phyloP scores from a whole-genome alignment of 148 eudicot genomes.

The Heliosperma pusillum region DNA sequence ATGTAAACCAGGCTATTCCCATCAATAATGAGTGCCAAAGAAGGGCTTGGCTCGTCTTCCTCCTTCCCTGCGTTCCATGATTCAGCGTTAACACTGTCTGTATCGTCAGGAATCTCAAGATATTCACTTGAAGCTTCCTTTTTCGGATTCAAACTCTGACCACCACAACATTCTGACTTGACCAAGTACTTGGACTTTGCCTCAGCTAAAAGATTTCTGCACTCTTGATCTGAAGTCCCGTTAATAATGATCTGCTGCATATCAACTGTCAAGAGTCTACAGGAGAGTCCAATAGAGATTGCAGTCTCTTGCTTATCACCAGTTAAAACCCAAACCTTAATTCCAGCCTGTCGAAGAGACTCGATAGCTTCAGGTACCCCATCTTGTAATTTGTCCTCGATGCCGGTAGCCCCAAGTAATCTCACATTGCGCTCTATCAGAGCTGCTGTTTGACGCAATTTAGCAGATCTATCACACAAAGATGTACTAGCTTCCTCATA shows the following conservation, averaged over 20 bases:
- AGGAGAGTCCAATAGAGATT: conserved; percentile 90
- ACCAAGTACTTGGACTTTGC: conserved; percentile 56
- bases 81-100: conserved; percentile 24
- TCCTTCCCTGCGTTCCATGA: conserved; percentile 29
- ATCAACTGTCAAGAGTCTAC: conserved; percentile 72
- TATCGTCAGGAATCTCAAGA: conserved; percentile 45
- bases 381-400: conserved; percentile 94
- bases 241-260: conserved; percentile 89
- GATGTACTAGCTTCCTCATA: conserved; percentile 95
- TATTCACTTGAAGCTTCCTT: conserved; percentile 39
- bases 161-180: conserved; percentile 37
- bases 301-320: conserved; percentile 99
- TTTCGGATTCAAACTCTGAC: conserved; percentile 31
- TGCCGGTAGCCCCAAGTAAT: conserved; percentile 86
- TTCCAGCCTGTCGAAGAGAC: conserved; percentile 86
- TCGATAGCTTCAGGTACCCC: conserved; percentile 98
- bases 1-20: conserved; percentile 93
- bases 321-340: conserved; percentile 94
- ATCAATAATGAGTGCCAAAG: conserved; percentile 86
- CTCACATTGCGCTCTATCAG: conserved; percentile 65
- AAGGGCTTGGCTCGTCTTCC: conserved; percentile 32
- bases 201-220: conserved; percentile 64
- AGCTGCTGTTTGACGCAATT: conserved; percentile 74
- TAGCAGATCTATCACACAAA: conserved; percentile 69
- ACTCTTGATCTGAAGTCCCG: conserved; percentile 80